A percentile compares a stretch with the other conserved stretches of the same genome.
phyloP scores from a whole-genome alignment of 2,329 filamentous ascomycete species.

The Neurospora sp. region DNA sequence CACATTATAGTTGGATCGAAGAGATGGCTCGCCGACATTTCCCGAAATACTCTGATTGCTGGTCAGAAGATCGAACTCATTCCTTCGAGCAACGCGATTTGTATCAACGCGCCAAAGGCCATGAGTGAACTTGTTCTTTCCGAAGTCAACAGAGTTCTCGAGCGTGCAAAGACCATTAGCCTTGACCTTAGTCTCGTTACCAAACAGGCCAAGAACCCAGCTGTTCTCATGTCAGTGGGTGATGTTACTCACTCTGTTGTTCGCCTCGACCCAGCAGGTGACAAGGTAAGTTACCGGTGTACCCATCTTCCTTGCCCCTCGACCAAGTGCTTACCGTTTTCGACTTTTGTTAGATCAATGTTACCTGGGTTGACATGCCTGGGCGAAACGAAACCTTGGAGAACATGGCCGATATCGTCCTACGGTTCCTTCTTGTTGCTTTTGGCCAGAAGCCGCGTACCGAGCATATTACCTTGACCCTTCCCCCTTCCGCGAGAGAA shows the following conservation, averaged over 20 bases:
- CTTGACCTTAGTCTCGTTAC: conserved; percentile 20
- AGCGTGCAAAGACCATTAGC: conserved; percentile 13
- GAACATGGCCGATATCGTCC: conserved; percentile 32
- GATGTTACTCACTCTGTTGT: conserved; percentile 29
- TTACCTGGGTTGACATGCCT: conserved; percentile 33
- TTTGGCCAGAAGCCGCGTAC: conserved; percentile 15
- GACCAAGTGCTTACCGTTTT: conserved; percentile 2
- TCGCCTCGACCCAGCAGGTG: conserved; percentile 22
- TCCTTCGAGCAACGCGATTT: conserved; percentile 20
- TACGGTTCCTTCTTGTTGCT: conserved; percentile 33
- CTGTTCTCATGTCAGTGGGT: conserved; percentile 26
- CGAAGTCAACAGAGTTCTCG: conserved; percentile 23
- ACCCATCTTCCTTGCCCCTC: neutral
- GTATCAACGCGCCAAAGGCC: conserved; percentile 26
- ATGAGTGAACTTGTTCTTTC: conserved; percentile 26
- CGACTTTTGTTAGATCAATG: conserved; percentile 17
- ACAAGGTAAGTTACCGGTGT: conserved; percentile 11
- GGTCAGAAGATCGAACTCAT: conserved; percentile 30
- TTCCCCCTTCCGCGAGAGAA: conserved; percentile 1
- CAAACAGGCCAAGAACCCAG: conserved; percentile 14
- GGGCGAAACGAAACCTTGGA: conserved; percentile 22
- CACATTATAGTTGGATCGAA: conserved; percentile 23
- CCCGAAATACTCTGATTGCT: conserved; percentile 20
- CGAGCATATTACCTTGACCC: neutral
- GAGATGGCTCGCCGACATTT: conserved; percentile 25